Base-by-base conservation (phyloP, 148 eudicot species). In the Amaranthus hypochondriacus region DNA sequence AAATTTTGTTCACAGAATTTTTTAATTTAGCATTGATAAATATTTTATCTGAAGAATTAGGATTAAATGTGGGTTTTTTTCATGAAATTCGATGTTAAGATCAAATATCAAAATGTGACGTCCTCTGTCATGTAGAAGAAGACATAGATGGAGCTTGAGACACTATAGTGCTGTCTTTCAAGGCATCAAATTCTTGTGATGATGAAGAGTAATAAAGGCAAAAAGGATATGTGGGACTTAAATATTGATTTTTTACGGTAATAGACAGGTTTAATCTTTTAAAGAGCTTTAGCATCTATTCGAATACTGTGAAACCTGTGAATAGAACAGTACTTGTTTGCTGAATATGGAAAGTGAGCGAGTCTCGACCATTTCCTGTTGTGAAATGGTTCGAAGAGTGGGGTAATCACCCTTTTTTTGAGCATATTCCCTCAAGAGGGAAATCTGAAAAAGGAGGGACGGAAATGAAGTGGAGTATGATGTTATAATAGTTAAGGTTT, bases 371-470 rank as follows among this genome's bases (percentile, higher is more conserved):
- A 18, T 63, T 55, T 53, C 56, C 39, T 21, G 18, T 73, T n/a
- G 18, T 14, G 5, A 51, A n/a, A 10, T 2, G 18, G 42, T 62
- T 54, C 2, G n/a, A 49, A 7, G 52, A 56, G 21, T 50, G 15
- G 53, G 62, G 48, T 61, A 13, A 7, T 48, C 47, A 58, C 74
- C 64, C 53, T 43, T 69, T 10, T 8, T 58, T 14, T 8, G 53
- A 57, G 46, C 71, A 75, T 66, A 66, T 67, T 73, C 65, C 12
- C 7, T 52, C 6, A 9, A 3, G 39, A 3, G 11, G 54, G n/a
- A 49, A 67, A 49, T 50, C 56, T 49, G 8, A 7, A 3, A 67
- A 67, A 67, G 70, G 46, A 58, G 74, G 43, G 74, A 71, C 21
- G 74, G 74, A 67, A n/a, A 28, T 28, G 39, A 28, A 51, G 51